Conservation (phyloP, 805 yeast species). For the Danielia reshetovae region DNA sequence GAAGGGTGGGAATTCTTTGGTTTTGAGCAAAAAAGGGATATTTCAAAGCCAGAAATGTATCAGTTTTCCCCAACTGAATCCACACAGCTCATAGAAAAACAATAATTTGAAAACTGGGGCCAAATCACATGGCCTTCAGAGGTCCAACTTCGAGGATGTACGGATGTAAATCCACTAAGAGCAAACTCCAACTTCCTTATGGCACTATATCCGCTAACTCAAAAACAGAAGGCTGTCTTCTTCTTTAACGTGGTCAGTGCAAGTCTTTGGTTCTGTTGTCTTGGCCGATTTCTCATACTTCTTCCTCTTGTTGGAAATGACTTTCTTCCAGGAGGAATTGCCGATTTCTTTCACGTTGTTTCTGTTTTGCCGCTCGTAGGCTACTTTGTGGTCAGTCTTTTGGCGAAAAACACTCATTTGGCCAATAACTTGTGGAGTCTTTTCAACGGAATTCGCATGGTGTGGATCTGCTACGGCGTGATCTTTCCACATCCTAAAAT, state of each 20-base stretch:
- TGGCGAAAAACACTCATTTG: slow-evolving; percentile 4
- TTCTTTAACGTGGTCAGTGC: slow-evolving; percentile 32
- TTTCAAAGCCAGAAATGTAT: too few species aligned
- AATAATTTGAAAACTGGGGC: too few species aligned
- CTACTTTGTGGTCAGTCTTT: slow-evolving; percentile 13
- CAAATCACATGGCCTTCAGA: too few species aligned
- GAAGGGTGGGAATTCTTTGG: too few species aligned
- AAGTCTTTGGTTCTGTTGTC: slow-evolving; percentile 47
- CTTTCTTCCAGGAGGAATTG: slow-evolving; percentile 69
- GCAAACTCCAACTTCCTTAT: slow-evolving; percentile 10
- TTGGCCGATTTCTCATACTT: slow-evolving; percentile 46
- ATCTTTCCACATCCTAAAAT: slow-evolving; percentile 39
- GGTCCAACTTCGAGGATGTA: too few species aligned
- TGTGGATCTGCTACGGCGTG: slow-evolving; percentile 39
- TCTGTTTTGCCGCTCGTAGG: slow-evolving; percentile 31
- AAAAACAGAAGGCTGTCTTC: slow-evolving; percentile 28
- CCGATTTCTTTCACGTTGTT: slow-evolving; percentile 53
- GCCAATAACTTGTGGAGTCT: slow-evolving; percentile 25
- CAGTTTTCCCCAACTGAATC: too few species aligned
- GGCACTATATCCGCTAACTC: slow-evolving; percentile 38
- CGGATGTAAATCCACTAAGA: background rate
- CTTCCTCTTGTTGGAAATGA: slow-evolving; percentile 62
- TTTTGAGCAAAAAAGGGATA: too few species aligned
- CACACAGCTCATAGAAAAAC: background rate
- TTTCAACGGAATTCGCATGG: slow-evolving; percentile 28